Base-by-base conservation (phyloP, 139 green algal genomes). In the Closterium sp. region DNA sequence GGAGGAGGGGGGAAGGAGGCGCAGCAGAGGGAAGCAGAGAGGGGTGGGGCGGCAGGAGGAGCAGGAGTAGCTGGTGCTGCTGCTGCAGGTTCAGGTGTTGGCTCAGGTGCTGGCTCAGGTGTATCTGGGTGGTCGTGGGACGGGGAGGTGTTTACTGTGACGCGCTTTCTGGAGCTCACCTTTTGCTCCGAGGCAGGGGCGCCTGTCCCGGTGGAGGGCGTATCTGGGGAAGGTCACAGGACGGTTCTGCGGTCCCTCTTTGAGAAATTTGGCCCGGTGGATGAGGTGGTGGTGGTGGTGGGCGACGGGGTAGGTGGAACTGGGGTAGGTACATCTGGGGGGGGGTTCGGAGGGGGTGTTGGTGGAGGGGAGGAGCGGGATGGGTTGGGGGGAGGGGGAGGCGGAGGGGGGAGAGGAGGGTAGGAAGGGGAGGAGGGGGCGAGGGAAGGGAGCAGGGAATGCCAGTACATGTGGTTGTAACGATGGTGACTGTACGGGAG, bases 121-220 rank as follows among this genome's bases (percentile, higher is more conserved):
- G 62, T 79, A 79, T 79, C 62, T 79, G 62, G 62, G 62, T 79
- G 62, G 62, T 79, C 62, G 62, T 79, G 62, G 62, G 62, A 79
- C 19, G 62, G 62, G 62, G 62, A 79, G 62, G 62, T 79, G 62
- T 79, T 79, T 79, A 79, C 62, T 22, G 62, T 79, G 62, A 79
- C 62, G 17, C 62, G 62, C 13, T 79, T 79, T 27, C 62, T 34
- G 19, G 89, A 91, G 38, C 24, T 31, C 22, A 45, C 89, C 11
- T 85, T 91, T 7, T 45, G 89, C 13, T 85, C 32, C 30, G 62
- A 91, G 89, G 73, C 84, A 19, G 89, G 84, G 32, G 27, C 91
- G 32, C 87, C 34, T 73, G 87, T 85, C 17, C 87, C 90, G 24
- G 70, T 93, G 31, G 91, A 94, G 9, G 89, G 87, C 42, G 50